Conservation (phyloP, 768 basidiomycete species). For the Xanthoconium purpureum region DNA sequence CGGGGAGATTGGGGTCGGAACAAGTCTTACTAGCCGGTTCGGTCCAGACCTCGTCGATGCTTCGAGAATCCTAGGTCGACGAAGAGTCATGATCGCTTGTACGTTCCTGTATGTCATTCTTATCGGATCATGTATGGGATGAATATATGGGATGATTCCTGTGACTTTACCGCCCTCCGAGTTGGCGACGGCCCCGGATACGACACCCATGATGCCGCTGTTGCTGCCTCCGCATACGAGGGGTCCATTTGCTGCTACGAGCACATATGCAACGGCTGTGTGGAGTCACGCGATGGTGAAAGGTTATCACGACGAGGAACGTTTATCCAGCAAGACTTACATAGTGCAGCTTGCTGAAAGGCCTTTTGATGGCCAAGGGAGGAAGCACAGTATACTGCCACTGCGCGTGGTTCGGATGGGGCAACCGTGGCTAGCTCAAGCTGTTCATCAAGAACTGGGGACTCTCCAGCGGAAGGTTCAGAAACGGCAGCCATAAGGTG, state of each 20-base stretch:
- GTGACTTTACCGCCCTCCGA: slow-evolving; percentile 63
- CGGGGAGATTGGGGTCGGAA: too few species aligned
- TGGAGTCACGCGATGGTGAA: background rate
- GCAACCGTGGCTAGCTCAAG: slow-evolving; percentile 27
- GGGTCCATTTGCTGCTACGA: slow-evolving; percentile 56
- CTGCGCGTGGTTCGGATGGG: slow-evolving; percentile 36
- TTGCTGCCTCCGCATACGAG: slow-evolving; percentile 88
- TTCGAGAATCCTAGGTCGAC: too few species aligned
- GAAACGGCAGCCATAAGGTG: background rate
- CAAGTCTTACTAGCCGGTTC: too few species aligned
- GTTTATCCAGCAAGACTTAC: slow-evolving; percentile 44
- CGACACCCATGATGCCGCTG: slow-evolving; percentile 82
- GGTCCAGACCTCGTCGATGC: too few species aligned
- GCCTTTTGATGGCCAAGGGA: slow-evolving; percentile 60
- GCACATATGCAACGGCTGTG: slow-evolving; percentile 68
- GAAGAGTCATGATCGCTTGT: too few species aligned
- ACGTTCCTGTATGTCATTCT: too few species aligned
- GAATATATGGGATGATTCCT: too few species aligned
- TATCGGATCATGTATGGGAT: slow-evolving; percentile 78
- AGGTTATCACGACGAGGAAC: background rate
- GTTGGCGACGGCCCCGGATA: slow-evolving; percentile 63
- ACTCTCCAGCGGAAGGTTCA: background rate
- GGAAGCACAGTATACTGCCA: slow-evolving; percentile 87
- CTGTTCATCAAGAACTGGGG: slow-evolving; percentile 4
- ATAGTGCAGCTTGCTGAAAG: slow-evolving; percentile 64